A percentile compares a stretch with the other conserved stretches of the same genome.
Evolutionary conservation across 2,329 filamentous ascomycete species (phyloP).

Genomic region (Alternaria alternata): DNA sequence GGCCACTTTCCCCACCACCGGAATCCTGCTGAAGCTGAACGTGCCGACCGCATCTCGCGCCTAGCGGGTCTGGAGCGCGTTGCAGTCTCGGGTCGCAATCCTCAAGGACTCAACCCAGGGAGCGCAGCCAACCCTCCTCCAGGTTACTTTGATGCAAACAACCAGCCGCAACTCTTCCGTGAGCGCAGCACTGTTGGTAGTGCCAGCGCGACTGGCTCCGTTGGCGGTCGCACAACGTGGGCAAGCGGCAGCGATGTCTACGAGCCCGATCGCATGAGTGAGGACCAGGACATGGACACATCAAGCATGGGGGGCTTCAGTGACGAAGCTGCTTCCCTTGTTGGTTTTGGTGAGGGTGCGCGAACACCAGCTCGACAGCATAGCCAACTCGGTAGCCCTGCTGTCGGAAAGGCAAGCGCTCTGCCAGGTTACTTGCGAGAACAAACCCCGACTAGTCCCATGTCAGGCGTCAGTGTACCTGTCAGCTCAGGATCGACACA

Average conservation of each 20-base stretch:
- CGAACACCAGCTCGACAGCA: slow-evolving; percentile 59
- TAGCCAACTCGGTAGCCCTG: slow-evolving; percentile 82
- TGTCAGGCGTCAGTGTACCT: slow-evolving; percentile 37
- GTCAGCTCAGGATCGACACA: slow-evolving; percentile 42
- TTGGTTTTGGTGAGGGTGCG: slow-evolving; percentile 92
- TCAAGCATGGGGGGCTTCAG: slow-evolving; percentile 81
- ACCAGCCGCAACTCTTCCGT: slow-evolving; percentile 69
- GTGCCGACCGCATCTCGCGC: slow-evolving; percentile 93
- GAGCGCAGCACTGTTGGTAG: slow-evolving; percentile 90
- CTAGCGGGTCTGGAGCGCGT: slow-evolving; percentile 91
- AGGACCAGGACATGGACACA: slow-evolving; percentile 65
- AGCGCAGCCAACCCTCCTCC: slow-evolving; percentile 49
- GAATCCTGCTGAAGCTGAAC: slow-evolving; percentile 84
- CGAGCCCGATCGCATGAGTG: slow-evolving; percentile 75
- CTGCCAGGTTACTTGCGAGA: slow-evolving; percentile 47
- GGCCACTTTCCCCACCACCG: slow-evolving; percentile 74
- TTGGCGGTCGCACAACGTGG: slow-evolving; percentile 74
- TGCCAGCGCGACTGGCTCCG: slow-evolving; percentile 84
- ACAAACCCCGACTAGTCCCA: slow-evolving; percentile 39
- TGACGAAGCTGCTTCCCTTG: slow-evolving; percentile 84
- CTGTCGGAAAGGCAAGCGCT: slow-evolving; percentile 61
- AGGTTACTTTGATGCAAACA: slow-evolving; percentile 82
- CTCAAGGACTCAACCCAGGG: slow-evolving; percentile 58
- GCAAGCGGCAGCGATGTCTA: slow-evolving; percentile 69
- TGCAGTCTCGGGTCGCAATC: slow-evolving; percentile 71